Percentiles rank a stretch among this genome's conserved stretches.
Conservation (phyloP, 768 basidiomycete species). For the Mycena haematopus region DNA sequence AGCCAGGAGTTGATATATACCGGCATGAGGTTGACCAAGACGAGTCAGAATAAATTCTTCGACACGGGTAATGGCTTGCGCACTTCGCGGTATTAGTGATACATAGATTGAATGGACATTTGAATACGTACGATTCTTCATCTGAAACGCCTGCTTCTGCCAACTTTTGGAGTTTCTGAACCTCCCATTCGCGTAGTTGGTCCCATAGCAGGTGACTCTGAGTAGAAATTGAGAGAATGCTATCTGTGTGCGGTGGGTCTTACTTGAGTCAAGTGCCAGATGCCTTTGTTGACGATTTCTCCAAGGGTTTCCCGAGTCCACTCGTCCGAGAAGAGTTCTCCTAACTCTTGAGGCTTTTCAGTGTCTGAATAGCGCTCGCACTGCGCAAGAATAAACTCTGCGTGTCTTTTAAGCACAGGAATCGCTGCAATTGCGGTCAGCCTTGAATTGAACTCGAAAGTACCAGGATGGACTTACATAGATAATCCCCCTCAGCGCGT, state of each 20-base stretch:
- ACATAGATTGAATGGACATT: not conserved
- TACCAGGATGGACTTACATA: conserved; percentile 69
- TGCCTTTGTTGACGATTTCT: conserved; percentile 61
- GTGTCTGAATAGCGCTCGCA: conserved; percentile 48
- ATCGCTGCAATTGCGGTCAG: conserved; percentile 60
- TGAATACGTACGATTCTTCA: not conserved
- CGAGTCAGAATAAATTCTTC: conserved; percentile 68
- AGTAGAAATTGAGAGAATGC: not conserved
- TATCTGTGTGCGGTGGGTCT: conserved; percentile 10
- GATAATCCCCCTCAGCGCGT: conserved; percentile 76
- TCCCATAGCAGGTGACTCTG: conserved; percentile 82
- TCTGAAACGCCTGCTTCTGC: conserved; percentile 36
- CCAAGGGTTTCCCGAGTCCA: conserved; percentile 67
- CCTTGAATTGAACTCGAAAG: not conserved
- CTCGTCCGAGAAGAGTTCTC: conserved; percentile 62
- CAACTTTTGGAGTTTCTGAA: conserved; percentile 64
- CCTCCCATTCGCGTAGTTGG: conserved; percentile 74
- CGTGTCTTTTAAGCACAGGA: conserved; percentile 70
- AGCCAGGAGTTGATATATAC: conserved; percentile 44
- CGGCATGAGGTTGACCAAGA: conserved; percentile 77
- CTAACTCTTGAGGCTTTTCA: conserved; percentile 56
- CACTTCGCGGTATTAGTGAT: conserved; percentile 39
- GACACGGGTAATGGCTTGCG: conserved; percentile 53
- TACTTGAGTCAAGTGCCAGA: conserved; percentile 71
- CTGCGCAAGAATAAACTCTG: conserved; percentile 60